A percentile compares a stretch with the other conserved stretches of the same genome.
These are phyloP conservation scores for Citrullus mucosospermus DNA, from an alignment of 306 rosid species.

Conservation along the genomic window DNA sequence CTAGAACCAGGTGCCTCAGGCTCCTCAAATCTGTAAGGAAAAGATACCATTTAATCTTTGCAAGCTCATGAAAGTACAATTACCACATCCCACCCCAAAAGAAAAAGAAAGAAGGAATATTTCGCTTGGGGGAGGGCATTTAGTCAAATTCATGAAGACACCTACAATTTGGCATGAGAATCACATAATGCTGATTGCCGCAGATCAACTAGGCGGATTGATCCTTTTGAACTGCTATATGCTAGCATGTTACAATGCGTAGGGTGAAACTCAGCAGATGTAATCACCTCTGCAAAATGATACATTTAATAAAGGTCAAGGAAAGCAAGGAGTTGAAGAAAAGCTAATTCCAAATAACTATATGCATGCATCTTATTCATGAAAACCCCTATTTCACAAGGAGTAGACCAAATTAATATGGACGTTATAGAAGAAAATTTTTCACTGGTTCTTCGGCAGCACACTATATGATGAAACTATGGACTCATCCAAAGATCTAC, in stretches of 20 bases:
- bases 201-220: conserved; percentile 89
- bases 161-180: conserved; percentile 90
- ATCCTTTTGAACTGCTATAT: conserved; percentile 97
- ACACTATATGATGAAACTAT: not conserved
- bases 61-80: not conserved
- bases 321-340: not conserved
- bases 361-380: not conserved
- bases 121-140: not conserved
- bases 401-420: not conserved
- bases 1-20: conserved; percentile 91
- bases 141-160: conserved; percentile 5
- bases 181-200: conserved; percentile 99
- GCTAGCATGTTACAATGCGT: conserved; percentile 87
- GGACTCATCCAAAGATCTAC: not conserved
- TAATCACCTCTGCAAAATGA: conserved; percentile 84
- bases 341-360: not conserved
- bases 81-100: not conserved
- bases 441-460: not conserved
- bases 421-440: not conserved
- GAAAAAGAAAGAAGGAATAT: not conserved
- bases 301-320: conserved; percentile 9
- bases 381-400: not conserved
- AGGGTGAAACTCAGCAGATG: conserved; percentile 99
- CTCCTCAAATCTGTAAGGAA: conserved; percentile 81
- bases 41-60: not conserved